Conservation (phyloP, 345 rosid genomes). For the Linum lewisii region DNA sequence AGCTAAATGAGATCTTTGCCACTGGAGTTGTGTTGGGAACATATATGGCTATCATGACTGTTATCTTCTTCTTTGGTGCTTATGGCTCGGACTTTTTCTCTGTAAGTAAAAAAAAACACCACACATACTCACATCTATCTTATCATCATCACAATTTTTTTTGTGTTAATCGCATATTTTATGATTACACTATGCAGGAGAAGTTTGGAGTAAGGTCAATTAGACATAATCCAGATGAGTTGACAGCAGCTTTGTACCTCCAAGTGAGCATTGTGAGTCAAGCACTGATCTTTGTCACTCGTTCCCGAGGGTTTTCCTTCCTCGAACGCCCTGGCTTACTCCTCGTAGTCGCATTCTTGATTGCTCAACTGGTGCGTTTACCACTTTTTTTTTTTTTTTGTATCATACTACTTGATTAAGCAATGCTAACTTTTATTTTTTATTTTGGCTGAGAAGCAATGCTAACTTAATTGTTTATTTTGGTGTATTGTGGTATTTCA, state of each 20-base stretch:
- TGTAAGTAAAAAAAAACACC: conserved; percentile 27
- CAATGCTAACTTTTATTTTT: too few species aligned
- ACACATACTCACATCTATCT: not conserved
- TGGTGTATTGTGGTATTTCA: not conserved
- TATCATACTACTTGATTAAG: not conserved
- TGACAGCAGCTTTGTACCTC: conserved; percentile 76
- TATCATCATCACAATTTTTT: not conserved
- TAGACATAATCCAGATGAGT: conserved; percentile 35
- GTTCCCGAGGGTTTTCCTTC: conserved; percentile 88
- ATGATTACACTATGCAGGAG: conserved; percentile 33
- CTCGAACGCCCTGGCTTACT: conserved; percentile 78
- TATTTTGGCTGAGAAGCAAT: too few species aligned
- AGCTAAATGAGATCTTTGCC: conserved; percentile 78
- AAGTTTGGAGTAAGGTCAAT: conserved; percentile 65
- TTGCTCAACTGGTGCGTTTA: conserved; percentile 66
- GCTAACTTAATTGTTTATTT: not conserved
- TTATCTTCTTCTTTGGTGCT: conserved; percentile 73
- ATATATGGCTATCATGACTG: conserved; percentile 80
- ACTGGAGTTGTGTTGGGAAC: conserved; percentile 77
- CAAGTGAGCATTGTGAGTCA: conserved; percentile 95
- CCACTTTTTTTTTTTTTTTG: not conserved
- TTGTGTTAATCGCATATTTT: too few species aligned
- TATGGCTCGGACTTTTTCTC: conserved; percentile 62
- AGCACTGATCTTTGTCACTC: conserved; percentile 92
- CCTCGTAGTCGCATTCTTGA: conserved; percentile 49